These are phyloP conservation scores for Vitis rupestris DNA, from an alignment of 164 flowering plant genomes.

Conservation along the genomic window DNA sequence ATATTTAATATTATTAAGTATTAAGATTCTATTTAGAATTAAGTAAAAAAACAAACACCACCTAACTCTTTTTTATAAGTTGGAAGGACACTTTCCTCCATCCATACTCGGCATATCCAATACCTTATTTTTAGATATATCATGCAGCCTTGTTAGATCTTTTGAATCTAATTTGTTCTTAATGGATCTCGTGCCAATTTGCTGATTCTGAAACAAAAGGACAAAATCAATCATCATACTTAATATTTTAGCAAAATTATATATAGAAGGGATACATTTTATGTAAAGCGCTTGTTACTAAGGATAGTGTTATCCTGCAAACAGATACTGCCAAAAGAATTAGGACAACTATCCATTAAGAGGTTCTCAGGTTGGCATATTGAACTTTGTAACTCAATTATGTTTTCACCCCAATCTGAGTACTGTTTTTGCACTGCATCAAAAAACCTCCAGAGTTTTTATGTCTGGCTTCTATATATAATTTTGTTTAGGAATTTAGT, in stretches of 20 bases:
- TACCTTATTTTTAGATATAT: neutral
- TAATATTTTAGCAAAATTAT: neutral
- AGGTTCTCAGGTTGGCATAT: neutral
- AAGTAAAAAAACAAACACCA: no score
- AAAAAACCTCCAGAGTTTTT: no score
- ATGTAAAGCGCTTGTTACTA: neutral
- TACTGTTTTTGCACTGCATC: neutral
- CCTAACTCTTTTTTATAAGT: no score
- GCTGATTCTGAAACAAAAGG: neutral
- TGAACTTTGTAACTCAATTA: neutral
- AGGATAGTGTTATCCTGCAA: neutral
- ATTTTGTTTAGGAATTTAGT: no score
- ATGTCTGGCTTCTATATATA: no score
- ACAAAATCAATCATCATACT: neutral
- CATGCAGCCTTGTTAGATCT: constrained; percentile 1
- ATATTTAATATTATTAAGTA: no score
- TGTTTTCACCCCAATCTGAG: neutral
- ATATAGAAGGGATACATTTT: neutral
- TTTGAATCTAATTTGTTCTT: neutral
- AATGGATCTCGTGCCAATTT: neutral
- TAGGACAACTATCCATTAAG: neutral
- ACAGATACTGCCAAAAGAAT: neutral
- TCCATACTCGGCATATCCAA: neutral
- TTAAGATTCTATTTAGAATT: no score
- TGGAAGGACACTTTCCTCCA: neutral